Conservation (phyloP, 2,329 filamentous ascomycete genomes). For the Triangularia verruculosa region DNA sequence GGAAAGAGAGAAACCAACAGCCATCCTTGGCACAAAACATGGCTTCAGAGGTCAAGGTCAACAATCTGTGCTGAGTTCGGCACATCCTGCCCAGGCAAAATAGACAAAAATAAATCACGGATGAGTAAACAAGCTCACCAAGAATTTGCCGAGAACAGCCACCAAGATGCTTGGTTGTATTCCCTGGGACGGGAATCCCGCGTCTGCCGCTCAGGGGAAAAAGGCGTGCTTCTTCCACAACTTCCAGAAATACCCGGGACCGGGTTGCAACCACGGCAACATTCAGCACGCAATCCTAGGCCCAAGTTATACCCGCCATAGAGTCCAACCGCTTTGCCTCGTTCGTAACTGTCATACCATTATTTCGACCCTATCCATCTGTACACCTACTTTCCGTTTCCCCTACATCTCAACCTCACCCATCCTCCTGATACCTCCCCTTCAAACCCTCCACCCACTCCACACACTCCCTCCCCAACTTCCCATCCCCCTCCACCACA, state of each 20-base stretch:
- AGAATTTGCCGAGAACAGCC: neutral
- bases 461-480: slow-evolving; percentile 71
- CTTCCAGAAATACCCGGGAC: neutral
- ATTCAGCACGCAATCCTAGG: neutral
- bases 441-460: slow-evolving; percentile 70
- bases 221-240: neutral
- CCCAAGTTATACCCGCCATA: neutral
- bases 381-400: neutral
- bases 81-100: neutral
- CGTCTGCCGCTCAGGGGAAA: neutral
- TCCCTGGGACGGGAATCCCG: neutral
- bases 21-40: neutral
- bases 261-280: neutral
- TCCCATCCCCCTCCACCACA: slow-evolving; percentile 50
- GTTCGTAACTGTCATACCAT: neutral
- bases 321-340: neutral
- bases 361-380: neutral
- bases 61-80: neutral
- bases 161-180: neutral
- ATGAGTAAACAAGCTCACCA: neutral
- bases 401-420: slow-evolving; percentile 20
- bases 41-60: neutral
- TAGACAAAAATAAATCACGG: neutral
- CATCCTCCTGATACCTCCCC: slow-evolving; percentile 51
- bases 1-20: neutral